phyloP scores from a whole-genome alignment of 441 rosid genomes.

The Erodium trifolium region DNA sequence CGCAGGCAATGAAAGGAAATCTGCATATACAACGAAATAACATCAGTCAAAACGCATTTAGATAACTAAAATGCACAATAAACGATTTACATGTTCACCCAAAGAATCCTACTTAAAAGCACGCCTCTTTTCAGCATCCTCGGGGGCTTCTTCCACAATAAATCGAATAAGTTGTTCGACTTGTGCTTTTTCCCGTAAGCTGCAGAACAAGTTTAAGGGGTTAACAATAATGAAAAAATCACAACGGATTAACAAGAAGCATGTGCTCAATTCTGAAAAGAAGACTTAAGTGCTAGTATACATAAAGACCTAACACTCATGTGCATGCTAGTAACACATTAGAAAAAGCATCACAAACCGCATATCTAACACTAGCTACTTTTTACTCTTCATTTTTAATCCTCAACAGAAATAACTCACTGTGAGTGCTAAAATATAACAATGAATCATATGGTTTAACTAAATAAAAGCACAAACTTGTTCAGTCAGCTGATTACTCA shows the following conservation, averaged over 20 bases:
- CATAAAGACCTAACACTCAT: background rate
- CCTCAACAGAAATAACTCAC: background rate
- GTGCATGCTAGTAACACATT: background rate
- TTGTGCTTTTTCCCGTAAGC: slow-evolving; percentile 60
- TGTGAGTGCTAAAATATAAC: background rate
- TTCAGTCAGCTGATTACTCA: background rate
- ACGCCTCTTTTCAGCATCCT: slow-evolving; percentile 49
- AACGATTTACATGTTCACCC: slow-evolving; percentile 14
- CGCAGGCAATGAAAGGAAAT: slow-evolving; percentile 61
- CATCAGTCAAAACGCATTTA: slow-evolving; percentile 19
- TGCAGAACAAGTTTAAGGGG: slow-evolving; percentile 22
- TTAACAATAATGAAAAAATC: background rate
- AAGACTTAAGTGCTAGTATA: background rate
- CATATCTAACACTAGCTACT: background rate
- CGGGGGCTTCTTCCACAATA: slow-evolving; percentile 55
- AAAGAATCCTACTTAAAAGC: slow-evolving; percentile 46
- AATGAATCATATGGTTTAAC: background rate
- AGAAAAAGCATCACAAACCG: background rate
- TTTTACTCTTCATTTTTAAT: slow-evolving; percentile 1
- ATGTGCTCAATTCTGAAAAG: background rate
- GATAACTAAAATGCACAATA: slow-evolving; percentile 11
- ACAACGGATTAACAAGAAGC: too few species aligned
- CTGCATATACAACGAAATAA: slow-evolving; percentile 25
- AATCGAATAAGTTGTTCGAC: slow-evolving; percentile 57
- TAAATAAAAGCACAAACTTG: background rate